phyloP scores from a whole-genome alignment of 345 rosid species.

The Trapa bicornis region DNA sequence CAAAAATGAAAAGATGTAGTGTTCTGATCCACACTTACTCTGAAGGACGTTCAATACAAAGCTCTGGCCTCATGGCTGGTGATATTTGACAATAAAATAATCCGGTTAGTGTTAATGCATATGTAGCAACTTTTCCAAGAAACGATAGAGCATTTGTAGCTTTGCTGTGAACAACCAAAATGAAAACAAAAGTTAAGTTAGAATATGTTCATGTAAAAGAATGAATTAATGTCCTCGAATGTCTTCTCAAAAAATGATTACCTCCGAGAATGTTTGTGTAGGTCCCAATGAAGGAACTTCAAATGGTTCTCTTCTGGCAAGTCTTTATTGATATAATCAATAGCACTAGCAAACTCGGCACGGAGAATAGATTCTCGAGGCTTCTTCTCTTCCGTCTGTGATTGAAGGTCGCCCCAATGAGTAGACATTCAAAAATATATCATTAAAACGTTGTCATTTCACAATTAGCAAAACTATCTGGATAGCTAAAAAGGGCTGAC shows the following conservation, averaged over 20 bases:
- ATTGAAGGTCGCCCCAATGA: constrained; percentile 7
- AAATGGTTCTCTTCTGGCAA: constrained; percentile 63
- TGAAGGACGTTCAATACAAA: constrained; percentile 26
- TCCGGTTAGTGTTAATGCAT: constrained; percentile 68
- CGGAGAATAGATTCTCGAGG: constrained; percentile 94
- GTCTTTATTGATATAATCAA: constrained; percentile 79
- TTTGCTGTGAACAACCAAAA: constrained; percentile 38
- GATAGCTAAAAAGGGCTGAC: background rate
- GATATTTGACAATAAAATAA: constrained; percentile 78
- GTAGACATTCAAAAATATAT: background rate
- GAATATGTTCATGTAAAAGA: background rate
- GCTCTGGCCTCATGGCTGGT: constrained; percentile 49
- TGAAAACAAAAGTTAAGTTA: constrained; percentile 10
- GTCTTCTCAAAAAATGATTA: constrained; percentile 18
- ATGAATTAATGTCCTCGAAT: background rate
- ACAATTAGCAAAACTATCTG: background rate
- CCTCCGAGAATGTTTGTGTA: constrained; percentile 80
- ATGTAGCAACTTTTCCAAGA: constrained; percentile 75
- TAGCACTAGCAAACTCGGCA: constrained; percentile 92
- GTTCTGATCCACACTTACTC: constrained; percentile 38
- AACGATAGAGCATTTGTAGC: constrained; percentile 63
- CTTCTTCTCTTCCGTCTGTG: constrained; percentile 55
- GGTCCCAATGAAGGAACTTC: constrained; percentile 84
- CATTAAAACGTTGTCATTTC: background rate
- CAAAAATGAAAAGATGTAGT: background rate